Evolutionary conservation across 139 green algal species (phyloP).

Genomic region (Chlamydomonas sphaeroides): DNA sequence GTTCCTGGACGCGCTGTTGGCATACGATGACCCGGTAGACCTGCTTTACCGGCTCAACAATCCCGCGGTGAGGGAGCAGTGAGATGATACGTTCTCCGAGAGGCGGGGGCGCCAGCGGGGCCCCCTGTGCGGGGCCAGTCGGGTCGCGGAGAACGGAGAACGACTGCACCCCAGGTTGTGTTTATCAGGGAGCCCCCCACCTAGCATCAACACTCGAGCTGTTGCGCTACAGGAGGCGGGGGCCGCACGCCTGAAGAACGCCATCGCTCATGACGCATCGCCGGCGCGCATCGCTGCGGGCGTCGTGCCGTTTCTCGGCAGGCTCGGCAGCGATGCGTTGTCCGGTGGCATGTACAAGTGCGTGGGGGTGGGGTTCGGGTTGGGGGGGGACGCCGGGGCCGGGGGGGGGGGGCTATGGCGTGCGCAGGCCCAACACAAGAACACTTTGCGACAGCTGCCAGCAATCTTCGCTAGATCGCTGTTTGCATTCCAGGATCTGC

Average conservation of each 20-base stretch:
- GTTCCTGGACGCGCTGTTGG: slow-evolving; percentile 31
- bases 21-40: slow-evolving; percentile 44
- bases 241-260: slow-evolving; percentile 15
- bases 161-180: too few species aligned
- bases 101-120: too few species aligned
- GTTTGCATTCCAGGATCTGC: background rate
- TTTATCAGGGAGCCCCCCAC: too few species aligned
- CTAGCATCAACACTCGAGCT: too few species aligned
- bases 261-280: slow-evolving; percentile 6
- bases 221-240: too few species aligned
- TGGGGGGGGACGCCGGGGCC: background rate
- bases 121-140: too few species aligned
- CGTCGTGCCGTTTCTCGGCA: slow-evolving; percentile 37
- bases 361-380: background rate
- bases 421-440: background rate
- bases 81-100: too few species aligned
- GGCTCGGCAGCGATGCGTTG: slow-evolving; percentile 34
- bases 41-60: slow-evolving; percentile 48
- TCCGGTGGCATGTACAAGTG: slow-evolving; percentile 16
- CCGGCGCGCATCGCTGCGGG: background rate
- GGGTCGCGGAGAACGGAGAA: too few species aligned
- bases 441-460: too few species aligned
- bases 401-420: background rate
- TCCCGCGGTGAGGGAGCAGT: slow-evolving; percentile 27
- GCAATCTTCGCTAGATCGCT: too few species aligned